phyloP scores from a whole-genome alignment of 352 stramenopile genomes.

The Pythium periplocum region DNA sequence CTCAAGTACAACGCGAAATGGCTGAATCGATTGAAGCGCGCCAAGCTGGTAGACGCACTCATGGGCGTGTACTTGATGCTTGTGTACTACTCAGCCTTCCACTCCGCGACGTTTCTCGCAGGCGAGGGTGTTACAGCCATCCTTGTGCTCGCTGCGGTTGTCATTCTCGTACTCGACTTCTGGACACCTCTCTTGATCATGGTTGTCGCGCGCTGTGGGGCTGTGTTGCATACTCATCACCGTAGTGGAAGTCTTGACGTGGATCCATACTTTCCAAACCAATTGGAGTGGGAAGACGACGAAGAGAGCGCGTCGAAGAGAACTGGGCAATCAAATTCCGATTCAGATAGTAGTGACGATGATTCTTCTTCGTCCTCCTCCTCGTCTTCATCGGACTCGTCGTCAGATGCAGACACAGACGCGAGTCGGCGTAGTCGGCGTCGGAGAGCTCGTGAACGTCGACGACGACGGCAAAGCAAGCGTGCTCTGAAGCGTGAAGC shows the following conservation, averaged over 20 bases:
- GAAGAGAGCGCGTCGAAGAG: constrained; percentile 10
- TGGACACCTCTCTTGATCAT: constrained; percentile 66
- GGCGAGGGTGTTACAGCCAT: constrained; percentile 31
- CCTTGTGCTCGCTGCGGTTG: constrained; percentile 31
- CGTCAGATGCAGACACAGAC: too few relatives aligned
- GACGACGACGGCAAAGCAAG: constrained; percentile 5
- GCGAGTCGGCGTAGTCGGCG: too few relatives aligned
- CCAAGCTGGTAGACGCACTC: constrained; percentile 51
- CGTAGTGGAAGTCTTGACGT: constrained; percentile 48
- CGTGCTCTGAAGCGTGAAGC: constrained; percentile 12
- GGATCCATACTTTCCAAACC: constrained; percentile 58
- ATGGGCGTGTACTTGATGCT: constrained; percentile 57
- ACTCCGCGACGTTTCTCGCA: constrained; percentile 49
- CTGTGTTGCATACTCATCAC: constrained; percentile 46
- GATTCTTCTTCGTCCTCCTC: too few relatives aligned
- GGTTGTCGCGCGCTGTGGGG: constrained; percentile 51
- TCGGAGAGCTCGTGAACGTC: too few relatives aligned
- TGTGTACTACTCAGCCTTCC: constrained; percentile 64
- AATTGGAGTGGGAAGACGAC: constrained; percentile 62
- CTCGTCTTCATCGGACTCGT: too few relatives aligned
- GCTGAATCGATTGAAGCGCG: constrained; percentile 47
- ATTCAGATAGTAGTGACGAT: background rate
- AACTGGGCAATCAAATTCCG: constrained; percentile 10
- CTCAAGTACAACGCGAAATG: constrained; percentile 65
- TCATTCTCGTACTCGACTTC: constrained; percentile 54